These are phyloP conservation scores for Solanum bulbocastanum DNA, from an alignment of 257 asterid species.

Conservation along the genomic window DNA sequence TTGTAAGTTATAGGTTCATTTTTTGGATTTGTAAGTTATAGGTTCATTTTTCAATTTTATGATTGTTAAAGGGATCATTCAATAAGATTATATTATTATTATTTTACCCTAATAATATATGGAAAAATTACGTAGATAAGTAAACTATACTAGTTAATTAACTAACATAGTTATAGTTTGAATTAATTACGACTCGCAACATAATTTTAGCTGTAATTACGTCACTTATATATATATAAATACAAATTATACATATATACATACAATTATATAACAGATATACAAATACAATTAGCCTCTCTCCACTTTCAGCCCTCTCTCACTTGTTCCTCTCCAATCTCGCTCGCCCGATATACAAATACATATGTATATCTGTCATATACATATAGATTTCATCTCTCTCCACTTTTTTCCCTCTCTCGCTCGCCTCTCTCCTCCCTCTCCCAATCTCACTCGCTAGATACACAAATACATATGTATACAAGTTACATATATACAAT, in stretches of 20 bases:
- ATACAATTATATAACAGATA: too few species aligned
- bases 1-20: neutral
- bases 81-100: too few species aligned
- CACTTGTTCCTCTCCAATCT: too few species aligned
- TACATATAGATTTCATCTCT: neutral
- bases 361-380: too few species aligned
- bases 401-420: neutral
- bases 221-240: neutral
- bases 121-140: accelerated
- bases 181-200: neutral
- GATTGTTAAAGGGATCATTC: neutral
- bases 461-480: neutral
- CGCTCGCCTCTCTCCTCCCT: neutral
- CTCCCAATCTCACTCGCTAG: neutral
- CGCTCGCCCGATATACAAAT: neutral
- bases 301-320: neutral
- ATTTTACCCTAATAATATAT: accelerated
- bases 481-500: too few species aligned
- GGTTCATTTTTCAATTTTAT: neutral
- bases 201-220: too few species aligned
- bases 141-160: too few species aligned
- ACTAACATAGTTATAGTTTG: too few species aligned
- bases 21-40: neutral
- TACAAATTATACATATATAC: too few species aligned
- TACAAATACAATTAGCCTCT: neutral